These are phyloP conservation scores for Teratosphaeria nubilosa DNA, from an alignment of 2,329 filamentous ascomycete genomes.

Conservation along the genomic window DNA sequence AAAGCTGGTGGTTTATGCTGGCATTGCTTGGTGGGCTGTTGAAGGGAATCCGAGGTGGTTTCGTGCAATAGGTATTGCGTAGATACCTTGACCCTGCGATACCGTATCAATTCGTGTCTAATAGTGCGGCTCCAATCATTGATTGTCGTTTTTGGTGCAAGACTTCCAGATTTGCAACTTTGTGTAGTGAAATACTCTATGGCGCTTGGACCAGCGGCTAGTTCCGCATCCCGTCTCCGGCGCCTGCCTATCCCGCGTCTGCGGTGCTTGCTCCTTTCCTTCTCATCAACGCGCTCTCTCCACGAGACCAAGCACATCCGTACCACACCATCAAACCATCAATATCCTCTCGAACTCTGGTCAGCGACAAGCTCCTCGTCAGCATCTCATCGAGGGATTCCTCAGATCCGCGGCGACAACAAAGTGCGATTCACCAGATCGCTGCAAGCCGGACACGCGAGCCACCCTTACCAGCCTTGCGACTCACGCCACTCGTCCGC, in stretches of 20 bases:
- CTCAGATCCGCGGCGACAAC: neutral
- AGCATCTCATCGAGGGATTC: neutral
- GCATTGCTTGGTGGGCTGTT: slow-evolving; percentile 73
- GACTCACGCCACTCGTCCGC: neutral
- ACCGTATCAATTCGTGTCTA: no score
- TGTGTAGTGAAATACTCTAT: neutral
- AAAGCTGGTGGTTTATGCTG: slow-evolving; percentile 88
- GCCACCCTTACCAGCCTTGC: neutral
- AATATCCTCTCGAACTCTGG: neutral
- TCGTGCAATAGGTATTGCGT: slow-evolving; percentile 12
- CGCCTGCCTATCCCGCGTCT: neutral
- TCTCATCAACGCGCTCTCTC: neutral
- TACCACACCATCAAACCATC: neutral
- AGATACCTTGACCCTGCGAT: neutral
- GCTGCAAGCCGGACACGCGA: neutral
- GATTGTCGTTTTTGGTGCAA: no score
- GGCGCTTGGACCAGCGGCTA: neutral
- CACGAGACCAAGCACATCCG: neutral
- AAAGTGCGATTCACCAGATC: neutral
- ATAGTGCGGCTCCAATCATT: no score
- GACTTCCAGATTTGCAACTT: no score
- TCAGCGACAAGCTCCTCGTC: neutral
- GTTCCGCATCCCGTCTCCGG: neutral
- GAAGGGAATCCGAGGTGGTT: slow-evolving; percentile 67
- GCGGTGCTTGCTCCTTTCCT: neutral